Conservation (phyloP, 176 grass and related monocot genomes). For the Carex myosuroides region DNA sequence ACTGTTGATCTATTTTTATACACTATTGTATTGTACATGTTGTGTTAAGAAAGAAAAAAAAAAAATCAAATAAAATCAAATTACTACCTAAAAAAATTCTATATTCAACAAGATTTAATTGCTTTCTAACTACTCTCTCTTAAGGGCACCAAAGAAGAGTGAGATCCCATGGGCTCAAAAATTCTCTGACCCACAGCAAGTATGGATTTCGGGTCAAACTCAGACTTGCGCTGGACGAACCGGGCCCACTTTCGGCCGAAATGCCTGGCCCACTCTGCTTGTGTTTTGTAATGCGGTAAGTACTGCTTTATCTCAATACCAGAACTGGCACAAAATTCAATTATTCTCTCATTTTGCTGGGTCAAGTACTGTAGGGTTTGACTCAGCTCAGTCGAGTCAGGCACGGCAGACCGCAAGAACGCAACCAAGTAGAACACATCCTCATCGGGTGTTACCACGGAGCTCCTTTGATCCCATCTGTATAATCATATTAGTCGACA, state of each 20-base stretch:
- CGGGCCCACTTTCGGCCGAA: slow-evolving; percentile 59
- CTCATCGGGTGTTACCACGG: slow-evolving; percentile 75
- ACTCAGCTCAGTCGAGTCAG: slow-evolving; percentile 24
- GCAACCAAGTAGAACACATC: slow-evolving; percentile 93
- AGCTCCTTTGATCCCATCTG: slow-evolving; percentile 85
- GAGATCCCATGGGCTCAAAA: slow-evolving; percentile 35
- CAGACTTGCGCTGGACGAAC: slow-evolving; percentile 44
- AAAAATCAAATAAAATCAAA: neutral
- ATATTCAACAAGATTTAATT: slow-evolving; percentile 17
- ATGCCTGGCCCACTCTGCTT: slow-evolving; percentile 56
- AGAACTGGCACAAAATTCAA: slow-evolving; percentile 47
- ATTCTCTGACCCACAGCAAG: slow-evolving; percentile 73
- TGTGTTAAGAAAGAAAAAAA: neutral
- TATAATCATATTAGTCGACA: neutral
- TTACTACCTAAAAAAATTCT: slow-evolving; percentile 4
- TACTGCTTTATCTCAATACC: slow-evolving; percentile 80
- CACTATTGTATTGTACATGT: slow-evolving; percentile 13
- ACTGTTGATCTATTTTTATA: neutral
- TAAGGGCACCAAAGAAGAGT: slow-evolving; percentile 24
- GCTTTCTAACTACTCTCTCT: neutral
- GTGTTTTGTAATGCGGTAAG: slow-evolving; percentile 63
- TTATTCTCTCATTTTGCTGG: slow-evolving; percentile 62
- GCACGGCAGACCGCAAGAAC: slow-evolving; percentile 72
- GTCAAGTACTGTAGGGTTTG: slow-evolving; percentile 45
- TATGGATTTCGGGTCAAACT: slow-evolving; percentile 60